Percentiles rank a stretch among this genome's conserved stretches.
Evolutionary conservation across 1,284 basidiomycete genomes (phyloP).

Genomic region (Austropuccinia psidii): DNA sequence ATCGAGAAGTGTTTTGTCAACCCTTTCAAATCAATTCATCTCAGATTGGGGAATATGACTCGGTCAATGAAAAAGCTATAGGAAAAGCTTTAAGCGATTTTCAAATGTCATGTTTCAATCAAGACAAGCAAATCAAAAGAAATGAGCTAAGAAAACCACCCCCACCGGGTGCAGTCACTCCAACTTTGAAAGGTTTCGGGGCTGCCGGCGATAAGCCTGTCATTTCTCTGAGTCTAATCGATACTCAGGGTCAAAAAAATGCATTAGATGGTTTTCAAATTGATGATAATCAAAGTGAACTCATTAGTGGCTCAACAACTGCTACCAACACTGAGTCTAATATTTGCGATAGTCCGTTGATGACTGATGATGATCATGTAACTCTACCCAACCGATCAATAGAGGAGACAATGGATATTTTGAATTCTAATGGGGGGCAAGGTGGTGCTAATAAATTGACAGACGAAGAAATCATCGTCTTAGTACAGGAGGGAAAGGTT

Average conservation of each 20-base stretch:
- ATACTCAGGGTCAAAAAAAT: not conserved
- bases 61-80: constrained; percentile 42
- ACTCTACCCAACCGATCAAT: constrained; percentile 10
- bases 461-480: constrained; percentile 84
- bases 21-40: too few relatives aligned
- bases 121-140: too few relatives aligned
- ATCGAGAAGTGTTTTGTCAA: not conserved
- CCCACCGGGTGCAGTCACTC: not conserved
- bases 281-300: not conserved
- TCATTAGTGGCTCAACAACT: constrained; percentile 2
- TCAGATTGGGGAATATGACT: constrained; percentile 41
- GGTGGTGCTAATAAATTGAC: constrained; percentile 56
- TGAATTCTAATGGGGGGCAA: constrained; percentile 61
- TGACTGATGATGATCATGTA: not conserved
- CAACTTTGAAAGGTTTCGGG: constrained; percentile 33
- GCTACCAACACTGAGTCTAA: constrained; percentile 28
- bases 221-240: constrained; percentile 6
- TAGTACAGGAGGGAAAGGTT: constrained; percentile 87
- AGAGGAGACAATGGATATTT: constrained; percentile 56
- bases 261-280: not conserved
- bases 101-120: too few relatives aligned
- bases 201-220: constrained; percentile 18
- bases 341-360: constrained; percentile 1
- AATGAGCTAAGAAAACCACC: too few relatives aligned
- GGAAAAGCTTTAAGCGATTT: too few relatives aligned